Evolutionary conservation across 83 land plant species (phyloP).

Genomic region (Diphasiastrum complanatum): DNA sequence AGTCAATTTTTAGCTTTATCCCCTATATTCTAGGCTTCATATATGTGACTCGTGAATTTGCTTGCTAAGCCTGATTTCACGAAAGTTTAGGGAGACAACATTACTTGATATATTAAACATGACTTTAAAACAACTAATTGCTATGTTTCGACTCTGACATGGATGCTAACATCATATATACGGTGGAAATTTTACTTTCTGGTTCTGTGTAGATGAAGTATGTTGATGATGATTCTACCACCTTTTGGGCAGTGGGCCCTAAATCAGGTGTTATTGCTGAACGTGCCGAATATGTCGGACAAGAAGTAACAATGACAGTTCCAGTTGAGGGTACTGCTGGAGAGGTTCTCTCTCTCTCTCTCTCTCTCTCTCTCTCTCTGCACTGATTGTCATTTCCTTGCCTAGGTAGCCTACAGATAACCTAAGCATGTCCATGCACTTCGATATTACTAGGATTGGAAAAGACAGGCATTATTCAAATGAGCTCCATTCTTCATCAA

Average conservation of each 20-base stretch:
- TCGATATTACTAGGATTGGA: no score
- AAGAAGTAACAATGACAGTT: conserved; percentile 60
- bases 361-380: no score
- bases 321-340: conserved; percentile 73
- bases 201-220: conserved; percentile 58
- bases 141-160: neutral
- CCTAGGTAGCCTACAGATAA: no score
- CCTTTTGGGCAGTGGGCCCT: conserved; percentile 84
- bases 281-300: conserved; percentile 63
- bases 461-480: no score
- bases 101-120: no score
- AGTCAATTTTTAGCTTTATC: neutral
- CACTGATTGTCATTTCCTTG: no score
- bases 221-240: conserved; percentile 76
- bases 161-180: neutral
- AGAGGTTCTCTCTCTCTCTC: no score
- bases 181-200: neutral
- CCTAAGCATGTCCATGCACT: no score
- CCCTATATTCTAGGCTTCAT: neutral
- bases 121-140: no score
- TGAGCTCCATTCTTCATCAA: no score
- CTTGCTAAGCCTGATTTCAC: neutral
- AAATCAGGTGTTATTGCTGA: conserved; percentile 53
- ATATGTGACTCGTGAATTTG: neutral
- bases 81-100: no score